These are phyloP conservation scores for Sporothrix brasiliensis DNA, from an alignment of 2,329 filamentous ascomycete genomes.

Conservation along the genomic window DNA sequence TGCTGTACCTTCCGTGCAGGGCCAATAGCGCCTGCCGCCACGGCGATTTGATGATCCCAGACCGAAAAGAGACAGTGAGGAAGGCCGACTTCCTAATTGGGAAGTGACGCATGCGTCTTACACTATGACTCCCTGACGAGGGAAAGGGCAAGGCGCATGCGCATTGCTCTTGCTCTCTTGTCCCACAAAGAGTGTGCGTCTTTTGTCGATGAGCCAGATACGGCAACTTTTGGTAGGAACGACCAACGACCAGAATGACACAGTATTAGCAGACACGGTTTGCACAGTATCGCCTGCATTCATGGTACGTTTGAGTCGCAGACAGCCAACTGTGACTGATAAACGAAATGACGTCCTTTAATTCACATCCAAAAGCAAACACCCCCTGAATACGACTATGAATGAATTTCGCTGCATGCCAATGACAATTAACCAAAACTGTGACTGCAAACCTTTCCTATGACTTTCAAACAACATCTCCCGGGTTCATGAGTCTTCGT, in stretches of 20 bases:
- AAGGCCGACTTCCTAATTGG: constrained; percentile 21
- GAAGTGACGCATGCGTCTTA: constrained; percentile 23
- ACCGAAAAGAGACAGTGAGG: not conserved
- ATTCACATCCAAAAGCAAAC: not conserved
- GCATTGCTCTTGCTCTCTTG: not conserved
- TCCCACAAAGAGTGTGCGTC: not conserved
- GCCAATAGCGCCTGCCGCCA: not conserved
- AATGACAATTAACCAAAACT: constrained; percentile 6
- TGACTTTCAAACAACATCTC: not conserved
- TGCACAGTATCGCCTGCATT: not conserved
- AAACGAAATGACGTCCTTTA: not conserved
- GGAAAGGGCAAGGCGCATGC: not conserved
- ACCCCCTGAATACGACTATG: constrained; percentile 6
- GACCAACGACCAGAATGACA: not conserved
- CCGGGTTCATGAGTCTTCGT: not conserved
- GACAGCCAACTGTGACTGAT: not conserved
- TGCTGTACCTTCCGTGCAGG: constrained; percentile 12
- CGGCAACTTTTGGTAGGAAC: constrained; percentile 1
- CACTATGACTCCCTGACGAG: constrained; percentile 6
- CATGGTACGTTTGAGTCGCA: no score
- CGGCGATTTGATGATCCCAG: constrained; percentile 26
- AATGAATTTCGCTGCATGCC: constrained; percentile 19
- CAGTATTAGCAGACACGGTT: constrained; percentile 13
- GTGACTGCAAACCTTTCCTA: not conserved
- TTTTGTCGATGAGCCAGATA: not conserved